Base-by-base conservation (phyloP, 345 rosid genomes). In the Gossypium raimondii region DNA sequence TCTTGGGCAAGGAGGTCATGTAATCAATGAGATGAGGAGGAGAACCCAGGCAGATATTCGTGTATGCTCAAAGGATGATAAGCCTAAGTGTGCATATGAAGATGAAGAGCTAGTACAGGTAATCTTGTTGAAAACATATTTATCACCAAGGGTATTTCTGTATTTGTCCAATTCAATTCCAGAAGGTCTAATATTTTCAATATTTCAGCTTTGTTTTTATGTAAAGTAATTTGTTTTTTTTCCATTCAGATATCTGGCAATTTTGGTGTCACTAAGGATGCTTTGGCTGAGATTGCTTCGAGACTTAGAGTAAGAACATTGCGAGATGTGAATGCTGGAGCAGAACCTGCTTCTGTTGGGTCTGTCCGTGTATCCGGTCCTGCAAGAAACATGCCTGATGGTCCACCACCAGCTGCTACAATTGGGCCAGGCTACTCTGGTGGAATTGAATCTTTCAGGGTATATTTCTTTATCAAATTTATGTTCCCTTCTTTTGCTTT, bases 101-200 rank as follows among this genome's bases (percentile, higher is more conserved):
- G 91, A 86, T 56, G 93, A 89, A 69, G 89, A 87, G 79, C 84
- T 89, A 78, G 87, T 87, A 67, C 89, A 87, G 86, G 91, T 86
- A 78, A 76, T 50, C 22, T 63, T 48, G 59, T 59, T 47, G 18
- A 41, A 70, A n/a, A 68, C 16, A 9, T 48, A 53, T 64, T 38
- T 47, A 11, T 27, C 18, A 9, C 11, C 48, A 38, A 53, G 61
- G 20, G 45, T 27, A 67, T 20, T 62, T 29, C 17, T 75, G 6
- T 47, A 52, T 52, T 9, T 50, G 3, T 77, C 24, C 44, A 44
- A 20, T 66, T 73, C 64, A 13, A 25, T 51, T 69, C 29, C 51
- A 66, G 5, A 27, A 62, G 63, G 67, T 18, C 38, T 68, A 10
- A 22, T 69, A 24, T 67, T 51, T 62, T 61, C 47, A 22, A 56